These are phyloP conservation scores for Colletotrichum zoysiae DNA, from an alignment of 2,329 filamentous ascomycete species.

Conservation along the genomic window DNA sequence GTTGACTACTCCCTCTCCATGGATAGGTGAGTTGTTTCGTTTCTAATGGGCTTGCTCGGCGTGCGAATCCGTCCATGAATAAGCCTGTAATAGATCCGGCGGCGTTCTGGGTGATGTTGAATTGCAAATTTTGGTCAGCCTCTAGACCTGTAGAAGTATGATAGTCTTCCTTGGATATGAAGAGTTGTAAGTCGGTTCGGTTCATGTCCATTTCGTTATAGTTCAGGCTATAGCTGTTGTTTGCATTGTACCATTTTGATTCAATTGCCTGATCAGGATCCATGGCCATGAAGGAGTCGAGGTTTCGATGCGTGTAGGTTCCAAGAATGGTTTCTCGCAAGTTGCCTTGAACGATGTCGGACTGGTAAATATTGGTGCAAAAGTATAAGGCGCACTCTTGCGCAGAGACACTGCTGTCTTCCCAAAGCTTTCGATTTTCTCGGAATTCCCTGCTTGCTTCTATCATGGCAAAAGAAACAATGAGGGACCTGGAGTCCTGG, in stretches of 20 bases:
- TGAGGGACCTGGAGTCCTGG: neutral
- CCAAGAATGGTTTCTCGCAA: neutral
- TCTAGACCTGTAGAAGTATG: neutral
- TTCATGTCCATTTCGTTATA: neutral
- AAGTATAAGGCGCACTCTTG: neutral
- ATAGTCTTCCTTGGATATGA: neutral
- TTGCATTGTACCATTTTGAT: neutral
- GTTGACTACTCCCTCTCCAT: neutral
- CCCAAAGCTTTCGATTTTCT: neutral
- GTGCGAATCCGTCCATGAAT: neutral
- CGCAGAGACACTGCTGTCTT: neutral
- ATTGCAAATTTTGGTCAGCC: neutral
- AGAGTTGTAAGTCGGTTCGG: neutral
- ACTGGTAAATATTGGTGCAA: constrained; percentile 3
- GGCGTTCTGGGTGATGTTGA: constrained; percentile 12
- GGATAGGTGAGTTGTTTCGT: constrained; percentile 4
- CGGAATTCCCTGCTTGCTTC: neutral
- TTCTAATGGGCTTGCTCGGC: neutral
- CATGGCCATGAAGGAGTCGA: neutral
- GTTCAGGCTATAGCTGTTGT: neutral
- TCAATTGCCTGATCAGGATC: neutral
- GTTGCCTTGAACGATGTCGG: neutral
- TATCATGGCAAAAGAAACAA: neutral
- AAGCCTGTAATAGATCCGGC: neutral
- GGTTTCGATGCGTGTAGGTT: neutral